Base-by-base conservation (phyloP, 495 filamentous ascomycete genomes). In the Xylaria venustula region DNA sequence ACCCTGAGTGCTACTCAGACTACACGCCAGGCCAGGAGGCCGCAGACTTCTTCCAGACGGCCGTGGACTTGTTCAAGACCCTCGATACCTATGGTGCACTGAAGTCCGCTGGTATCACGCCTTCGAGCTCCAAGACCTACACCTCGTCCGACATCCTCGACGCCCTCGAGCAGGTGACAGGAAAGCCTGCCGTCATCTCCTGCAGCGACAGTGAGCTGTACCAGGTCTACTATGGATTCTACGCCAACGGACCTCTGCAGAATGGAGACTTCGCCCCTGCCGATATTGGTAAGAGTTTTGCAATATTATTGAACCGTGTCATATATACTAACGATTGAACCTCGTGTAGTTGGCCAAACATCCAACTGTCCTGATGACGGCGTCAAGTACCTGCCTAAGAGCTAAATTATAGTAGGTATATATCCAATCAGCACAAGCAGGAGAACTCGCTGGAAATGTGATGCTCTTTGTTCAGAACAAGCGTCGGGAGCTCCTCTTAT, bases 201-300 rank as follows among this genome's bases (percentile, higher is more conserved):
- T 82, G 84, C 42, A 93, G 89, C 69, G 70, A 72, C 19, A 68
- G 76, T 25, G 64, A 62, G 23, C 71, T 95, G 34, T 85, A 90
- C 60, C 85, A 93, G 71, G 82, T 90, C 15, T 92, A 87, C 84
- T 94, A 94, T 68, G 83, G 85, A 64, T 93, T 86, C 75, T 86
- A 91, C 62, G 83, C 92, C 15, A 79, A 81, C 23, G 91, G 91
- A 26, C 83, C 80, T 26, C 72, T 93, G 15, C 86, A 88, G 65
- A 86, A 79, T 1, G 91, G 88, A 14, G 71, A 82, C 45, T 93
- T 93, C 70, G 79, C 90, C 25, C 71, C 88, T 8, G 20, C 65
- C 11, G 60, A 41, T 15, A 85, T 46, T 22, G 30, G 58, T 61
- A 20, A 51, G 57, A 17, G 1, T 50, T 26, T 28, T 23, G 17